Base-by-base conservation (phyloP, 768 basidiomycete genomes). In the Suillus hirtellus region DNA sequence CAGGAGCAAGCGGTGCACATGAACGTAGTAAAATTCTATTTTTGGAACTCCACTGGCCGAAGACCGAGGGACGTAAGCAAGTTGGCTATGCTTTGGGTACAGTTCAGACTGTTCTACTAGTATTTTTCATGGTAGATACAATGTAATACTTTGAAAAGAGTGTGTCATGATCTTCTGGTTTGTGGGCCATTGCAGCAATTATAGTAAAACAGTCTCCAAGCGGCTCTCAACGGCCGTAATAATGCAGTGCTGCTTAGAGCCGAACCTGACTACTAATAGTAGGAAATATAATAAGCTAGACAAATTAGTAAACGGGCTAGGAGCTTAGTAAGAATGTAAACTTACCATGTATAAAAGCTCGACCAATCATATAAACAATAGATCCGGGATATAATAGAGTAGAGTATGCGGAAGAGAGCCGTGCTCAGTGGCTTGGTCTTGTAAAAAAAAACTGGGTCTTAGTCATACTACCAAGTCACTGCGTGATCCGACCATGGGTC, bases 401-500 rank as follows among this genome's bases (percentile, higher is more conserved):
- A 6, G 40, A 27, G 17, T 42, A 17, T 3, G 37, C 38, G 37
- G 37, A 56, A 12, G 15, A 58, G 38, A 21, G 2, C 24, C 54
- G 37, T 55, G 37, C n/a, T 2, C 2, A 40, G 55, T 21, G 21
- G 19, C 2, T 38, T 2, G 1, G 37, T 54, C n/a, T 24, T 3
- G n/a, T 21, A 54, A 12, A 21, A 31, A 21, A 31, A 9, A 7
- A 21, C 38, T 37, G 37, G 37, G 35, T 12, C 19, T n/a, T 43
- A 37, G n/a, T 12, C 37, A 49, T 44, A 2, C 12, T 60, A 59
- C 58, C 65, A 70, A 43, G 49, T 46, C 24, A 63, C 42, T 11
- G 15, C 21, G 21, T 60, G 61, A 47, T 65, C 61, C n/a, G 72
- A 66, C 77, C 80, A 87, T 1, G 86, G 74, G 64, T 90, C 86